Evolutionary conservation across 345 rosid species (phyloP).

Genomic region (Moricandia arvensis): DNA sequence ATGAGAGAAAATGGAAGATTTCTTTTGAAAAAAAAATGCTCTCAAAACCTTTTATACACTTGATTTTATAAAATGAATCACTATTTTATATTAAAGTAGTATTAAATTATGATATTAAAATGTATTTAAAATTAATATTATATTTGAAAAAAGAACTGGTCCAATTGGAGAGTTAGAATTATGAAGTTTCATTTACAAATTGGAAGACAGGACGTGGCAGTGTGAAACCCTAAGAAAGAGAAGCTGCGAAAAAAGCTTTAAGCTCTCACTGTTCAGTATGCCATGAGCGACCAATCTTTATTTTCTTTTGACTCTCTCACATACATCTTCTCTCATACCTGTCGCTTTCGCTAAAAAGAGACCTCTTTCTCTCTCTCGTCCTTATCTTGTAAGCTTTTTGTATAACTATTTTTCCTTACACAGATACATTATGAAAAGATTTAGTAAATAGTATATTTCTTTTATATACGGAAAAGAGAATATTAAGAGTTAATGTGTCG

Average conservation of each 20-base stretch:
- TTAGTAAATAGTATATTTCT: conserved; percentile 4
- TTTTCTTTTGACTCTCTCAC: conserved; percentile 23
- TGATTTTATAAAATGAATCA: not conserved
- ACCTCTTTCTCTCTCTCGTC: conserved; percentile 56
- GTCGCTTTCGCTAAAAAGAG: conserved; percentile 68
- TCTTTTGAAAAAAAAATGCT: no score
- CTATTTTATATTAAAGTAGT: no score
- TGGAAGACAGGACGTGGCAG: conserved; percentile 15
- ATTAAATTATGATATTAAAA: no score
- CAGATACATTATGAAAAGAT: conserved; percentile 8
- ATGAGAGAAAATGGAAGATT: not conserved
- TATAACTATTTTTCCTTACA: conserved; percentile 8
- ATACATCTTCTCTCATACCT: not conserved
- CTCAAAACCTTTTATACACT: not conserved
- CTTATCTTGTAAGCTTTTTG: conserved; percentile 55
- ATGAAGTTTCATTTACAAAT: not conserved
- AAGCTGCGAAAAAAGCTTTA: conserved; percentile 19
- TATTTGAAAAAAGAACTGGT: not conserved
- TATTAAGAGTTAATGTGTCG: conserved; percentile 3
- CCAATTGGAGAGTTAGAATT: not conserved
- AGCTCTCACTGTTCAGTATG: conserved; percentile 10
- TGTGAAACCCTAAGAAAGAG: conserved; percentile 32
- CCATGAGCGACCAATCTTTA: conserved; percentile 36
- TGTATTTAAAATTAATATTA: no score
- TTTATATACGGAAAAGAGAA: not conserved